Conservation (phyloP, 495 filamentous ascomycete species). For the Xylaria sp. region DNA sequence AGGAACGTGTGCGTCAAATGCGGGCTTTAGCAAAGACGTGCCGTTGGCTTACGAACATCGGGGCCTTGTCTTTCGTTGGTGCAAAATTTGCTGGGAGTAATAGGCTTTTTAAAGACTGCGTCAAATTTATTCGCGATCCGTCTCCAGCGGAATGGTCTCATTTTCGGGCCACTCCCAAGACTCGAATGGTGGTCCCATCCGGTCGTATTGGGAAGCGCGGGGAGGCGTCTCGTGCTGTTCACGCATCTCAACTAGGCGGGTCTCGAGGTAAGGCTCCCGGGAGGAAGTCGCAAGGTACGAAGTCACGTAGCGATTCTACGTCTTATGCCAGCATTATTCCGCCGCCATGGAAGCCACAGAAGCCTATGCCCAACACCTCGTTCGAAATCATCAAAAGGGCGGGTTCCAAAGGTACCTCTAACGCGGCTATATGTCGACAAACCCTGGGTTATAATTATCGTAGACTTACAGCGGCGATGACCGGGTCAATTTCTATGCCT, state of each 20-base stretch:
- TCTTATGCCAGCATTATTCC: conserved; percentile 29
- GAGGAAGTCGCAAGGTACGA: conserved; percentile 24
- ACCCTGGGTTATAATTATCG: conserved; percentile 53
- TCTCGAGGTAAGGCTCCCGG: conserved; percentile 18
- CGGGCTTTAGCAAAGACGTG: conserved; percentile 70
- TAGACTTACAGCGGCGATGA: conserved; percentile 52
- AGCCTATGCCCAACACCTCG: conserved; percentile 50
- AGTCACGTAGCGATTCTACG: conserved; percentile 29
- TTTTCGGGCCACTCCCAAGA: conserved; percentile 48
- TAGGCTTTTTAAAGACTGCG: conserved; percentile 64
- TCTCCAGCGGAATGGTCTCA: conserved; percentile 67
- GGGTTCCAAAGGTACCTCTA: conserved; percentile 50
- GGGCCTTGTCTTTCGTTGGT: conserved; percentile 71
- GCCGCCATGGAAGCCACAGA: conserved; percentile 49
- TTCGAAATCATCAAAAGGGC: conserved; percentile 54
- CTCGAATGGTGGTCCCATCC: conserved; percentile 39
- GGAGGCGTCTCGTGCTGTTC: conserved; percentile 40
- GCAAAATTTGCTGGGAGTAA: conserved; percentile 57
- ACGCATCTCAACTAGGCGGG: conserved; percentile 44
- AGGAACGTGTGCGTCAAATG: conserved; percentile 67
- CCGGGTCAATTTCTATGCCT: conserved; percentile 48
- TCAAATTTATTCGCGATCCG: conserved; percentile 79
- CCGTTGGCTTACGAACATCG: conserved; percentile 72
- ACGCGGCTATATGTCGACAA: conserved; percentile 48
- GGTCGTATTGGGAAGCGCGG: conserved; percentile 41